Evolutionary conservation across 257 asterid genomes (phyloP).

Genomic region (Oldenlandia corymbosa): DNA sequence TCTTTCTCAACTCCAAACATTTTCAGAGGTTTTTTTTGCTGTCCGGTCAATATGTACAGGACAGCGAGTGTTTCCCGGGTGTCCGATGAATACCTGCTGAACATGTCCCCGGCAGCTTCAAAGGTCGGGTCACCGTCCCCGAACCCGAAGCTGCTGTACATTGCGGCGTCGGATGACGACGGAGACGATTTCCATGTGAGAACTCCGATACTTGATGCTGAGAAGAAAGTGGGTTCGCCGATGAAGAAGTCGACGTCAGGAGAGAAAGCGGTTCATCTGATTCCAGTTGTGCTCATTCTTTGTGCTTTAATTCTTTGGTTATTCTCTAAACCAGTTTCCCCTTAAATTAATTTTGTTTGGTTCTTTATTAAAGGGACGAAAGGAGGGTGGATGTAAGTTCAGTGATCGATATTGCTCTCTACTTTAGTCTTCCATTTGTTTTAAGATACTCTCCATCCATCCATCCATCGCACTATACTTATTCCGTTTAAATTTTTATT

Average conservation of each 20-base stretch:
- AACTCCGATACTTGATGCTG: slow-evolving; percentile 12
- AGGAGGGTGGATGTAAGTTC: too few relatives aligned
- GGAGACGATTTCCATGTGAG: slow-evolving; percentile 20
- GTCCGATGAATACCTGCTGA: slow-evolving; percentile 42
- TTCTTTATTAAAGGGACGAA: too few relatives aligned
- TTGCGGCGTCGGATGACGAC: slow-evolving; percentile 16
- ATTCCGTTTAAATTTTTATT: too few relatives aligned
- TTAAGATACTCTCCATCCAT: too few relatives aligned
- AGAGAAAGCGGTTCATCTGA: slow-evolving; percentile 45
- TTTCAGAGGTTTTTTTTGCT: too few relatives aligned
- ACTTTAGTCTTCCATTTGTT: too few relatives aligned
- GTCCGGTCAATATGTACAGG: slow-evolving; percentile 41
- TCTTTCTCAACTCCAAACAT: too few relatives aligned
- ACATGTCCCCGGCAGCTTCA: slow-evolving; percentile 26
- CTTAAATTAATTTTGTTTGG: too few relatives aligned
- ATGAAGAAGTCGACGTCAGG: slow-evolving; percentile 23
- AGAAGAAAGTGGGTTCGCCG: slow-evolving; percentile 35
- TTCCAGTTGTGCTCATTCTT: slow-evolving; percentile 44
- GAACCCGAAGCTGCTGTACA: slow-evolving; percentile 15
- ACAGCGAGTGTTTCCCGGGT: slow-evolving; percentile 32
- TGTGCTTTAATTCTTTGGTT: slow-evolving; percentile 57
- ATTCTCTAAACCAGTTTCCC: slow-evolving; percentile 30
- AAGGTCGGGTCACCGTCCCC: neutral
- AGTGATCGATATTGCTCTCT: too few relatives aligned
- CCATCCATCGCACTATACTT: too few relatives aligned